These are phyloP conservation scores for Epichloe bromicola DNA, from an alignment of 2,329 filamentous ascomycete species.

Conservation along the genomic window DNA sequence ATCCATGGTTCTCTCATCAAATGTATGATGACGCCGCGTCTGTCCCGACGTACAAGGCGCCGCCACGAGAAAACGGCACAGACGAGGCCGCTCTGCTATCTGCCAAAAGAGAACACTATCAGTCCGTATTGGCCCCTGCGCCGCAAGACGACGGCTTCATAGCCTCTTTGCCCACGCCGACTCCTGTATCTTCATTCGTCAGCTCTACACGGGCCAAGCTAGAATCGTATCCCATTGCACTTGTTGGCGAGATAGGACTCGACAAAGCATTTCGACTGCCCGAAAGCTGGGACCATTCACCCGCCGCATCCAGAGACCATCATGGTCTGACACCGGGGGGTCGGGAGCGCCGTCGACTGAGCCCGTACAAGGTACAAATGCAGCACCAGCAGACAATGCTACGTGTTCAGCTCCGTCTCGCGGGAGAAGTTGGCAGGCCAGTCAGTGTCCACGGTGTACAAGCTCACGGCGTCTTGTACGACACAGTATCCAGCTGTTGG, in stretches of 20 bases:
- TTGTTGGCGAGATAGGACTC: slow-evolving; percentile 66
- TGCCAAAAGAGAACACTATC: slow-evolving; percentile 47
- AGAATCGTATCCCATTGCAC: slow-evolving; percentile 43
- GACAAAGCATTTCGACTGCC: slow-evolving; percentile 70
- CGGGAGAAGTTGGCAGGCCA: slow-evolving; percentile 50
- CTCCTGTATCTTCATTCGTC: slow-evolving; percentile 45
- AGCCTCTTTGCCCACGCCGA: slow-evolving; percentile 43
- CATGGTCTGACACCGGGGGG: slow-evolving; percentile 52
- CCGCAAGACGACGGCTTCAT: slow-evolving; percentile 30
- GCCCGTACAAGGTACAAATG: slow-evolving; percentile 53
- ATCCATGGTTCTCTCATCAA: slow-evolving; percentile 75
- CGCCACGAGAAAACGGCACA: slow-evolving; percentile 7
- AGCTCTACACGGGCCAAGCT: slow-evolving; percentile 42
- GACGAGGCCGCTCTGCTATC: slow-evolving; percentile 10
- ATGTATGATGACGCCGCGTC: slow-evolving; percentile 48
- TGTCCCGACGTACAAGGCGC: slow-evolving; percentile 22
- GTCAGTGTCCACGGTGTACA: slow-evolving; percentile 65
- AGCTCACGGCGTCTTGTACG: slow-evolving; percentile 58
- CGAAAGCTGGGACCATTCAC: slow-evolving; percentile 33
- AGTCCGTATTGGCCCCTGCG: slow-evolving; percentile 47
- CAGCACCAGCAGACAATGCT: slow-evolving; percentile 57
- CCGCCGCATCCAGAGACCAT: slow-evolving; percentile 14
- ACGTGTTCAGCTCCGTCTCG: slow-evolving; percentile 55
- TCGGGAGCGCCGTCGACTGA: slow-evolving; percentile 54
- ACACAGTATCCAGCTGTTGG: slow-evolving; percentile 53